Conservation (phyloP, 352 stramenopile genomes). For the Thalassiosira livingstoniorum region DNA sequence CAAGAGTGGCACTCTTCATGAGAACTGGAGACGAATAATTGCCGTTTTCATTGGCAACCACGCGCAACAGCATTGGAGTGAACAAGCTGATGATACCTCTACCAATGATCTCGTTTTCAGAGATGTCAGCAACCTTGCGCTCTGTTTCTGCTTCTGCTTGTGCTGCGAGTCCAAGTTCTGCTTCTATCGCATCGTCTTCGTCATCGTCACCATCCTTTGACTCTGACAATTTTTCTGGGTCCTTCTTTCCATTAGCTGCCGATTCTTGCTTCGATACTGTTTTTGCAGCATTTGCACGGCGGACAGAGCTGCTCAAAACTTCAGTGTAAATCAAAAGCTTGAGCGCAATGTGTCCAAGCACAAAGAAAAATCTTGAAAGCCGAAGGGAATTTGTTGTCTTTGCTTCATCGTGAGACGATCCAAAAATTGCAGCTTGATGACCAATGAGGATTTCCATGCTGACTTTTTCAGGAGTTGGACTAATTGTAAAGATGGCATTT, state of each 20-base stretch:
- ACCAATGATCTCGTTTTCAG: slow-evolving; percentile 90
- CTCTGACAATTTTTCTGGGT: slow-evolving; percentile 29
- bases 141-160: slow-evolving; percentile 93
- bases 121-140: slow-evolving; percentile 90
- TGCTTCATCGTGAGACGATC: slow-evolving; percentile 58
- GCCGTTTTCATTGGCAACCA: slow-evolving; percentile 87
- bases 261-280: slow-evolving; percentile 88
- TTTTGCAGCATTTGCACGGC: slow-evolving; percentile 79
- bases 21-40: slow-evolving; percentile 88
- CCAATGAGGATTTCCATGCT: slow-evolving; percentile 75
- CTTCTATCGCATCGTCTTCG: slow-evolving; percentile 90
- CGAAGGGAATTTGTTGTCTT: slow-evolving; percentile 58
- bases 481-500: slow-evolving; percentile 92
- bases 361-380: slow-evolving; percentile 94
- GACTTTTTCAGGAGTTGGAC: slow-evolving; percentile 87
- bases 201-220: slow-evolving; percentile 67
- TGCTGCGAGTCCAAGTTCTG: slow-evolving; percentile 91
- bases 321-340: slow-evolving; percentile 95
- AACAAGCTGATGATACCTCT: slow-evolving; percentile 93
- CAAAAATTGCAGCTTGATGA: slow-evolving; percentile 80
- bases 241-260: slow-evolving; percentile 63
- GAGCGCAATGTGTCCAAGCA: slow-evolving; percentile 94
- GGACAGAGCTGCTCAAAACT: slow-evolving; percentile 86
- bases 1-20: slow-evolving; percentile 92
- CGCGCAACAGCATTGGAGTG: slow-evolving; percentile 89